Percentiles rank a stretch among this genome's conserved stretches.
Evolutionary conservation across 352 stramenopile species (phyloP).

Genomic region (Blastocystis sp.): DNA sequence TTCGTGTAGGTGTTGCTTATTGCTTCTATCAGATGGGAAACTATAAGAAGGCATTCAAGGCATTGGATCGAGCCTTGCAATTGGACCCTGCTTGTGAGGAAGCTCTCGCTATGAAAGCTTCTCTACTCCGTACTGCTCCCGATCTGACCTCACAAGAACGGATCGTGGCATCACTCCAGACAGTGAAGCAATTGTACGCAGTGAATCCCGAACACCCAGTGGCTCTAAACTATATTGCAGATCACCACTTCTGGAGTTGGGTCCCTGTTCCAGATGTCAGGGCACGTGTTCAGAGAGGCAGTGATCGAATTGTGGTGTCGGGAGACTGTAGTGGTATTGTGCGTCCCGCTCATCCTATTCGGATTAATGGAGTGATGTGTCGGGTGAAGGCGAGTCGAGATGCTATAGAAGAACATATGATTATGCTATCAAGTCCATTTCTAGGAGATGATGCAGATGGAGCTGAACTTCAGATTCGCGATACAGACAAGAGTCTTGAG

Average conservation of each 20-base stretch:
- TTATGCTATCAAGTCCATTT: background rate
- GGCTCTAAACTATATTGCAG: conserved; percentile 44
- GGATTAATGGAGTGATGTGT: conserved; percentile 2
- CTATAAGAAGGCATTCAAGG: conserved; percentile 59
- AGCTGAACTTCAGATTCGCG: background rate
- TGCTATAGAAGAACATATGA: background rate
- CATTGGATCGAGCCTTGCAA: conserved; percentile 34
- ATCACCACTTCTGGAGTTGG: conserved; percentile 56
- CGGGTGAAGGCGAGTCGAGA: background rate
- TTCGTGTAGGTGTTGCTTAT: conserved; percentile 56
- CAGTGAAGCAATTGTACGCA: conserved; percentile 20
- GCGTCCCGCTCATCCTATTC: conserved; percentile 15
- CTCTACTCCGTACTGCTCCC: background rate
- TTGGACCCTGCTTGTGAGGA: conserved; percentile 35
- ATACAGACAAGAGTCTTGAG: conserved; percentile 9
- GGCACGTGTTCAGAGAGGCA: background rate
- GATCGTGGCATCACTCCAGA: conserved; percentile 29
- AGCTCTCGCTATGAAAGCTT: conserved; percentile 49
- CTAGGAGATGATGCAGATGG: background rate
- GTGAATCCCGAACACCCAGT: conserved; percentile 26
- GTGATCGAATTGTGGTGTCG: background rate
- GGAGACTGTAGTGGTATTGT: background rate
- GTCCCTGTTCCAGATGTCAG: background rate
- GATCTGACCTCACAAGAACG: conserved; percentile 26
- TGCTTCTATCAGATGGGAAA: conserved; percentile 64